Conservation (phyloP, 495 filamentous ascomycete species). For the Oidiodendron maius region DNA sequence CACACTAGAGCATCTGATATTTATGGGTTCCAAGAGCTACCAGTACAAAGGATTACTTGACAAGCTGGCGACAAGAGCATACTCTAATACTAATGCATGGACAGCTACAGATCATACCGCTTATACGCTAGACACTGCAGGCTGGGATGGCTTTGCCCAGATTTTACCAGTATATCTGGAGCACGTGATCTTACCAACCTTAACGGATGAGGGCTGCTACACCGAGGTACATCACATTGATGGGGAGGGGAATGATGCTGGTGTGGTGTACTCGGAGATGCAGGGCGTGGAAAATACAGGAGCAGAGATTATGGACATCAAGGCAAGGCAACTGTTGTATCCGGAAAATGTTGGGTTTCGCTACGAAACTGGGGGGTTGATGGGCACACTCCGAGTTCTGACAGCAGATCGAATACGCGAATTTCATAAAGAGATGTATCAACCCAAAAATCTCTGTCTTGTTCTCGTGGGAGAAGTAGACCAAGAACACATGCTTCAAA, state of each 20-base stretch:
- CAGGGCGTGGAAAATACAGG: slow-evolving; percentile 85
- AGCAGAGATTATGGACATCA: slow-evolving; percentile 77
- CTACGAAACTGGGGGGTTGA: slow-evolving; percentile 96
- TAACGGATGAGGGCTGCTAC: slow-evolving; percentile 88
- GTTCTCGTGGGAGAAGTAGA: slow-evolving; percentile 86
- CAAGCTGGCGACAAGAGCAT: slow-evolving; percentile 86
- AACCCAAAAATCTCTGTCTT: slow-evolving; percentile 90
- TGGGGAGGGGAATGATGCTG: slow-evolving; percentile 87
- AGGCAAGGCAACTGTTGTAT: slow-evolving; percentile 71
- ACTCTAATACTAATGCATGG: slow-evolving; percentile 94
- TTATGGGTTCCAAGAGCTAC: slow-evolving; percentile 96
- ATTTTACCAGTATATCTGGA: slow-evolving; percentile 95
- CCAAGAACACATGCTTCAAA: slow-evolving; percentile 69
- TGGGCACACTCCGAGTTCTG: slow-evolving; percentile 79
- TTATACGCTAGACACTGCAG: slow-evolving; percentile 89
- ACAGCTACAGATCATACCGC: slow-evolving; percentile 94
- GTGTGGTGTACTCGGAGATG: slow-evolving; percentile 99
- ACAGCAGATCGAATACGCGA: slow-evolving; percentile 82
- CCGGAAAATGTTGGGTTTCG: slow-evolving; percentile 87
- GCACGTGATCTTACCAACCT: slow-evolving; percentile 82
- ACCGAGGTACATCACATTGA: slow-evolving; percentile 97
- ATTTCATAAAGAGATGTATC: slow-evolving; percentile 97
- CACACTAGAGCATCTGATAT: slow-evolving; percentile 92
- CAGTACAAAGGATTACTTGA: slow-evolving; percentile 91
- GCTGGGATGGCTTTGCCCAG: slow-evolving; percentile 93